These are phyloP conservation scores for Neopestalotiopsis rosae DNA, from an alignment of 2,329 filamentous ascomycete species.

Conservation along the genomic window DNA sequence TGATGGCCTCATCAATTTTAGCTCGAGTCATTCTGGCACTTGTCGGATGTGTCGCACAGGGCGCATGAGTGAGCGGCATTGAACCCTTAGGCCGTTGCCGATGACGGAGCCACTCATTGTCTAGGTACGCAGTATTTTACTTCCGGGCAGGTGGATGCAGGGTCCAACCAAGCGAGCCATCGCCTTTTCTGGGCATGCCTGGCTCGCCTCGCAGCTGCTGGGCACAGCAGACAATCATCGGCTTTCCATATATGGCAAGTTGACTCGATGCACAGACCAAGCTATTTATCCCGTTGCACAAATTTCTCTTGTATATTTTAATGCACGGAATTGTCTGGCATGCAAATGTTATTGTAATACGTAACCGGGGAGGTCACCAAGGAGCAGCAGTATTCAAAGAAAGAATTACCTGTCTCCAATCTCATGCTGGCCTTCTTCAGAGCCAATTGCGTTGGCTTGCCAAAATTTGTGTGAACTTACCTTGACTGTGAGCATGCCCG, in stretches of 20 bases:
- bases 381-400: no score
- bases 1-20: slow-evolving; percentile 1
- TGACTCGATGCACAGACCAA: slow-evolving; percentile 1
- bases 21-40: neutral
- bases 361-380: no score
- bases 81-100: neutral
- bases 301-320: no score
- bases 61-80: neutral
- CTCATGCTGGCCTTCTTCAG: no score
- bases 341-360: no score
- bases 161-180: slow-evolving; percentile 13
- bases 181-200: neutral
- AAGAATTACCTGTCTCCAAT: no score
- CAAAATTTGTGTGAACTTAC: no score
- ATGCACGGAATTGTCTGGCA: no score
- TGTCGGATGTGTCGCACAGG: neutral
- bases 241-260: slow-evolving; percentile 9
- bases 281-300: neutral
- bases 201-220: neutral
- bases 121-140: no score
- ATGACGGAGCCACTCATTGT: slow-evolving; percentile 10
- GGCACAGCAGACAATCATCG: neutral
- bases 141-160: neutral
- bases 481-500: no score
- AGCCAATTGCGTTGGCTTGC: no score